Percentiles rank a stretch among this genome's conserved stretches.
Evolutionary conservation across 108 stramenopile genomes (phyloP).

Genomic region (Cyclostephanos invisitatus): DNA sequence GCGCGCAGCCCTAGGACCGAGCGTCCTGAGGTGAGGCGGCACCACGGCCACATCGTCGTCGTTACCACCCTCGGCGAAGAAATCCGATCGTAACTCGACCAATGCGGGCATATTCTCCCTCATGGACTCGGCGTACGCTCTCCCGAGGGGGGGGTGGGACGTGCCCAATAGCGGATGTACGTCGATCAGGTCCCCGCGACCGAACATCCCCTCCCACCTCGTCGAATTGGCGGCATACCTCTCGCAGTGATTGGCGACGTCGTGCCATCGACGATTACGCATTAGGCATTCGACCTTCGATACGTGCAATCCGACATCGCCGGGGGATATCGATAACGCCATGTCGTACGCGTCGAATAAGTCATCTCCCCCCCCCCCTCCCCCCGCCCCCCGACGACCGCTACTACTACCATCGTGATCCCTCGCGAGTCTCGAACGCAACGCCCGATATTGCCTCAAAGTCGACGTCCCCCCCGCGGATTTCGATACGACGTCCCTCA

Average conservation of each 20-base stretch:
- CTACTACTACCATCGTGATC: not conserved
- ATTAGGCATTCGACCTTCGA: constrained; percentile 29
- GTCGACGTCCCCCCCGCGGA: constrained; percentile 5
- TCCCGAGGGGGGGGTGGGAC: no score
- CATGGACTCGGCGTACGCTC: no score
- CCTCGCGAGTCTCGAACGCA: not conserved
- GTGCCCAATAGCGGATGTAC: constrained; percentile 5
- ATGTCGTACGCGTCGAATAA: constrained; percentile 16
- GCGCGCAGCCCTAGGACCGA: constrained; percentile 19
- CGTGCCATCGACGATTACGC: constrained; percentile 28
- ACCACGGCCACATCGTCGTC: not conserved
- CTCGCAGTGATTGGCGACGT: constrained; percentile 47
- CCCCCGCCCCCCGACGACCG: no score
- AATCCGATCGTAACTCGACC: constrained; percentile 29
- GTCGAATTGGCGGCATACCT: constrained; percentile 20
- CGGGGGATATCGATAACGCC: constrained; percentile 31
- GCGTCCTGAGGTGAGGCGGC: constrained; percentile 25
- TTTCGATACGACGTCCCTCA: not conserved
- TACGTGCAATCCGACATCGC: constrained; percentile 16
- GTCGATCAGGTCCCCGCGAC: constrained; percentile 23
- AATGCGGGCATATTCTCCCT: constrained; percentile 1
- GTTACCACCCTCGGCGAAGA: constrained; percentile 15
- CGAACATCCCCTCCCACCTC: constrained; percentile 29
- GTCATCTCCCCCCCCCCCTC: no score
- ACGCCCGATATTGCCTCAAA: not conserved